Evolutionary conservation across 768 basidiomycete genomes (phyloP), one percentile per base, ranked within the genome.

Genomic region (Galerina marginata): DNA sequence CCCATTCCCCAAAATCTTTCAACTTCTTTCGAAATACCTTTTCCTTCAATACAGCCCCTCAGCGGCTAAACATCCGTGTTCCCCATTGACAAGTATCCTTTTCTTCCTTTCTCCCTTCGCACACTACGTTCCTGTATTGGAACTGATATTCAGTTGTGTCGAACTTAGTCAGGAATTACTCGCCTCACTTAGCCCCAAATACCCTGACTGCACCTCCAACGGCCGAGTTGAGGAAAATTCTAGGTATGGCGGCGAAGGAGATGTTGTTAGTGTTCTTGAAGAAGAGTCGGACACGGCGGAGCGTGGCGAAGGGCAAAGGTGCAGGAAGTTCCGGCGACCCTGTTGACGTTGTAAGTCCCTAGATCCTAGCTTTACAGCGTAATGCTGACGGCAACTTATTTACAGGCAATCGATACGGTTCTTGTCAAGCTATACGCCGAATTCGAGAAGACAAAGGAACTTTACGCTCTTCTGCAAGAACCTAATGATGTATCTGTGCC

Each of bases 161-260:
- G 68, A 93, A 94, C 83, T 79, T 96, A 91, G 92, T 93, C 82
- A 84, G 86, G 81, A 95, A 95, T 71, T 95, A 96, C 73, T 92
- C 91, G 45, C 94, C 95, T 14, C 90, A 95, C 76, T 83, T 96
- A 66, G 74, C 85, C 25, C 91, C 87, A 16, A 81, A 86, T 67
- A 87, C 89, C 3, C 83, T 82, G 26, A 77, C 82, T 20, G 88
- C 93, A 6, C 87, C 89, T 12, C 83, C 90, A 3, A 87, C 93
- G 2, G 81, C 83, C 16, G 90, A 90, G 67, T 79, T 95, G 58
- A 79, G 84, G 49, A 83, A 81, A 58, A 83, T 89, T 43, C 75
- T 96, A 47, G 76, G 79, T 29, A 77, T 77, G 54, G 85, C 89
- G 14, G 92, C 95, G 5, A 76, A 78, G 45, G 86, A 91, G 42